A percentile compares a stretch with the other conserved stretches of the same genome.
Evolutionary conservation across 2,329 filamentous ascomycete species (phyloP).

Genomic region (Rhynchosporium secalis): DNA sequence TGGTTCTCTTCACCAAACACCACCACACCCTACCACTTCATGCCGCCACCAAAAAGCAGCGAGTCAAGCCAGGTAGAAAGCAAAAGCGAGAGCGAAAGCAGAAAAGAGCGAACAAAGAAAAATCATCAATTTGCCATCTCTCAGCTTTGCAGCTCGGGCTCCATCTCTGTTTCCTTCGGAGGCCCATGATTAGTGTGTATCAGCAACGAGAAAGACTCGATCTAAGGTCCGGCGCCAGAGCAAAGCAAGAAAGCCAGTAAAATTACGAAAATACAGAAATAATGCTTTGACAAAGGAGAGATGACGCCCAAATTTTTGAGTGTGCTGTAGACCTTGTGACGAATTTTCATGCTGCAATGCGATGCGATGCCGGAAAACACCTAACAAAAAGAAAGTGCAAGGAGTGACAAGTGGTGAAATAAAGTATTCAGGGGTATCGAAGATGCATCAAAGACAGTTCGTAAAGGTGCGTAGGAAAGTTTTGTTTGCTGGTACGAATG

Average conservation of each 20-base stretch:
- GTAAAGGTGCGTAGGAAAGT: slow-evolving; percentile 20
- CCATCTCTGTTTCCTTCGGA: slow-evolving; percentile 3
- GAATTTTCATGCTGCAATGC: slow-evolving; percentile 24
- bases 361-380: slow-evolving; percentile 21
- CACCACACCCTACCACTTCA: no score
- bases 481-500: not conserved
- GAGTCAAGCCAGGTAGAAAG: not conserved
- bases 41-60: no score
- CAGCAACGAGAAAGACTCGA: not conserved
- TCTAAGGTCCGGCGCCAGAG: slow-evolving; percentile 21
- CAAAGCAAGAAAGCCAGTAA: slow-evolving; percentile 14
- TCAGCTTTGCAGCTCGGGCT: slow-evolving; percentile 16
- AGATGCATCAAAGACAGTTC: slow-evolving; percentile 21
- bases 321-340: slow-evolving; percentile 24
- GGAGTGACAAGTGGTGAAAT: slow-evolving; percentile 18
- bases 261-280: slow-evolving; percentile 4
- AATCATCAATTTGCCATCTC: slow-evolving; percentile 11
- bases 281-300: slow-evolving; percentile 12
- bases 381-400: slow-evolving; percentile 19
- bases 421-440: slow-evolving; percentile 38
- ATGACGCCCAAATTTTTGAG: slow-evolving; percentile 22
- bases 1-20: no score
- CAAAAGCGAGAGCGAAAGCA: slow-evolving; percentile 5
- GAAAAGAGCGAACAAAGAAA: not conserved
- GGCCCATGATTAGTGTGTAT: slow-evolving; percentile 7